Conservation (phyloP, 1,284 basidiomycete genomes). For the Ustilago trichophora region DNA sequence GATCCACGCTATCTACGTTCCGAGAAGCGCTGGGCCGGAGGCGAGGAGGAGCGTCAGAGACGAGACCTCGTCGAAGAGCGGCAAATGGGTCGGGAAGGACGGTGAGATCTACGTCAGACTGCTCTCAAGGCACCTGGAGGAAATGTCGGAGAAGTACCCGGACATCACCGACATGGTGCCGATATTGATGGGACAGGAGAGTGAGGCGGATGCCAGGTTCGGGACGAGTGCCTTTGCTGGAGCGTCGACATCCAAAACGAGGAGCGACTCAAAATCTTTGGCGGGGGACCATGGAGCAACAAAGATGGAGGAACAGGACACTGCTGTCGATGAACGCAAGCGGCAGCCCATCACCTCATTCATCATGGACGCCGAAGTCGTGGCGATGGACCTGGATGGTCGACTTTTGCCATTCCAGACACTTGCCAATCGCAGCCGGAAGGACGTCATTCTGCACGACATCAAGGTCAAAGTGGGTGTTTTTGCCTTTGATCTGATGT, state of each 20-base stretch:
- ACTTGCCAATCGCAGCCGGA: slow-evolving; percentile 52
- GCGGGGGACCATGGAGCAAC: neutral
- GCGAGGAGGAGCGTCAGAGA: slow-evolving; percentile 34
- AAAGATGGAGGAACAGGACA: neutral
- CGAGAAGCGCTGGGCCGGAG: slow-evolving; percentile 30
- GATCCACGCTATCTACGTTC: slow-evolving; percentile 73
- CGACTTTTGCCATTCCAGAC: slow-evolving; percentile 63
- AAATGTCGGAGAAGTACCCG: slow-evolving; percentile 90
- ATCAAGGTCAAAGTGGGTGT: slow-evolving; percentile 64
- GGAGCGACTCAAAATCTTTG: too few relatives aligned
- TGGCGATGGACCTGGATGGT: slow-evolving; percentile 55
- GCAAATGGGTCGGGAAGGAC: slow-evolving; percentile 57
- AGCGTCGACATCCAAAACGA: neutral
- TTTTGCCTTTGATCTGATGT: slow-evolving; percentile 63
- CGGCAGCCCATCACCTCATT: slow-evolving; percentile 71
- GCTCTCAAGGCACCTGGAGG: slow-evolving; percentile 88
- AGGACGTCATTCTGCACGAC: slow-evolving; percentile 59
- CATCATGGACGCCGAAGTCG: slow-evolving; percentile 82
- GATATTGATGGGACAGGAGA: slow-evolving; percentile 48
- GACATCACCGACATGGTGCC: slow-evolving; percentile 74
- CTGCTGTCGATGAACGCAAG: neutral
- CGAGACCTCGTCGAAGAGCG: slow-evolving; percentile 17
- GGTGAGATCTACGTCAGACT: slow-evolving; percentile 72
- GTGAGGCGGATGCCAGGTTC: slow-evolving; percentile 23
- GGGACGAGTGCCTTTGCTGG: slow-evolving; percentile 8